A percentile compares a stretch with the other conserved stretches of the same genome.
Conservation (phyloP, 257 asterid genomes). For the Solanum clarkiae region DNA sequence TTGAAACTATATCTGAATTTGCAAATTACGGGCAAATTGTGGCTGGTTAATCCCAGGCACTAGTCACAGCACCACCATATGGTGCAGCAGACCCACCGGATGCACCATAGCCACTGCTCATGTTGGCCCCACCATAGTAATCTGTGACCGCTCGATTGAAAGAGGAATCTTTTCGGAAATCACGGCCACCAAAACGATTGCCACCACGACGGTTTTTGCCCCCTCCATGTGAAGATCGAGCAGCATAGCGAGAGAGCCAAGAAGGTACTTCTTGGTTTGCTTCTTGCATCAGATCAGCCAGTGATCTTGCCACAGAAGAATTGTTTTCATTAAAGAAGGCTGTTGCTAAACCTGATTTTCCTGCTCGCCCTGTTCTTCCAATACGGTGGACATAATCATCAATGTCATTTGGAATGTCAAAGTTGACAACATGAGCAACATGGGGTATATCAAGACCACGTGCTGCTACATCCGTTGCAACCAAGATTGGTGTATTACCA, state of each 20-base stretch:
- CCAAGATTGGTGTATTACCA: constrained; percentile 79
- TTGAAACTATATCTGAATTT: neutral
- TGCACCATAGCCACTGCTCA: constrained; percentile 3
- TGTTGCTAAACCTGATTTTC: constrained; percentile 81
- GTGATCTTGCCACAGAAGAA: constrained; percentile 56
- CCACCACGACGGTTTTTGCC: constrained; percentile 1
- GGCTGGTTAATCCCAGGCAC: constrained; percentile 13
- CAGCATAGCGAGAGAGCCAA: neutral
- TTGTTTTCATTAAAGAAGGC: constrained; percentile 84
- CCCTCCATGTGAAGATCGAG: neutral
- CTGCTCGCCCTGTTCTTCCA: constrained; percentile 93
- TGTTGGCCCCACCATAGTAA: constrained; percentile 1
- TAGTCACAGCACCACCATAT: constrained; percentile 5
- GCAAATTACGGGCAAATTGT: neutral
- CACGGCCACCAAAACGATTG: constrained; percentile 10
- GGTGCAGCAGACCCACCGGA: neutral
- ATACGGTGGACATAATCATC: constrained; percentile 95
- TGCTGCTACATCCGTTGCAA: constrained; percentile 94
- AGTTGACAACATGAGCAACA: constrained; percentile 86
- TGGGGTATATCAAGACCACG: constrained; percentile 99
- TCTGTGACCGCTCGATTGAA: constrained; percentile 1
- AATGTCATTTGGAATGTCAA: constrained; percentile 86
- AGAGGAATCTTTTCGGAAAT: constrained; percentile 10
- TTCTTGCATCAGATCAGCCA: constrained; percentile 88
- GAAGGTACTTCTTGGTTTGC: constrained; percentile 14